These are phyloP conservation scores for Saccharomycopsis phalli DNA, from an alignment of 1,139 yeast genomes.

Conservation along the genomic window DNA sequence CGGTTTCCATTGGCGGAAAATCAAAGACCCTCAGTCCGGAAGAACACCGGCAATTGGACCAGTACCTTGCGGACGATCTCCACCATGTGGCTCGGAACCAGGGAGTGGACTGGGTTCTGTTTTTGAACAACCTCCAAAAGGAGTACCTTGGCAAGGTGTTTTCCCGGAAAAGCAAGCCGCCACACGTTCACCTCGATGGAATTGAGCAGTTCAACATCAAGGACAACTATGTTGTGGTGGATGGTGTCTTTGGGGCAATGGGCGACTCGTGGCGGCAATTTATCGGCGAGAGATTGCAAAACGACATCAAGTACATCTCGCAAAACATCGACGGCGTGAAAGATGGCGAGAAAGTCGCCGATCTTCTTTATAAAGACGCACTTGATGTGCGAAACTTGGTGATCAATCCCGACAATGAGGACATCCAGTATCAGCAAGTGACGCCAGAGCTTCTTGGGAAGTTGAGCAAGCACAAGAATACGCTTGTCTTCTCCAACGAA, in stretches of 20 bases:
- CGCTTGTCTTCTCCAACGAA: conserved; percentile 20
- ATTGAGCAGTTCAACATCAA: conserved; percentile 34
- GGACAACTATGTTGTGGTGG: conserved; percentile 50
- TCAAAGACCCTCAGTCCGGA: conserved; percentile 4
- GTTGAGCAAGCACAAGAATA: conserved; percentile 12
- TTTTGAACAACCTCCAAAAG: background rate
- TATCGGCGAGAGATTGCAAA: conserved; percentile 30
- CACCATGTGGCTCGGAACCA: conserved; percentile 14
- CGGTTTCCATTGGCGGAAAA: conserved; percentile 2
- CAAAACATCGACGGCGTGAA: conserved; percentile 25
- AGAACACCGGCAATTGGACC: conserved; percentile 13
- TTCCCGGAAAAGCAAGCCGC: conserved; percentile 2
- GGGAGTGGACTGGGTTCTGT: conserved; percentile 17
- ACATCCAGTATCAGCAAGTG: conserved; percentile 30
- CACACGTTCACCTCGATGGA: conserved; percentile 10
- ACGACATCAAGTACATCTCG: conserved; percentile 28
- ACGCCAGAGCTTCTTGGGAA: conserved; percentile 28
- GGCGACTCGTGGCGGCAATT: conserved; percentile 35
- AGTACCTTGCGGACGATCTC: conserved; percentile 13
- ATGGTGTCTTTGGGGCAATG: conserved; percentile 51
- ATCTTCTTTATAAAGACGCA: conserved; percentile 22
- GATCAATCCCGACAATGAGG: conserved; percentile 25
- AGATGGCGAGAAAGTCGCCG: conserved; percentile 24
- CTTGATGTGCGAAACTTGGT: conserved; percentile 27
- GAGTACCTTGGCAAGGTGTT: conserved; percentile 9